Base-by-base conservation (phyloP, 2,329 filamentous ascomycete species). In the Fusarium sororula region DNA sequence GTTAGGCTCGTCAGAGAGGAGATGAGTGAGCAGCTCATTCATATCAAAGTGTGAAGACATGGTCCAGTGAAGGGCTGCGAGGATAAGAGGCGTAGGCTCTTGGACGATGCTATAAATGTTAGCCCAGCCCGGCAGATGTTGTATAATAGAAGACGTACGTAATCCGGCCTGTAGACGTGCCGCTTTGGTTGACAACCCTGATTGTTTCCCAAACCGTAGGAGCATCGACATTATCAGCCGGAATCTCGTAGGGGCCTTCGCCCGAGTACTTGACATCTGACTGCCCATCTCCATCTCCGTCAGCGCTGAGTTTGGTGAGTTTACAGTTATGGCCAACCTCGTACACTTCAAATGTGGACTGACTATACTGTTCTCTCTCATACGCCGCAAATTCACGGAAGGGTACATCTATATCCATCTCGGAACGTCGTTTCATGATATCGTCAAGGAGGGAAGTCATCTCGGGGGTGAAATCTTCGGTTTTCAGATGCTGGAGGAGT, bases 21-120 rank as follows among this genome's bases (percentile, higher is more conserved):
- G 82, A 69, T 89, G 84, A 22, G 81, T 79, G 65, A 89, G 88
- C 3, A 92, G 82, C 69, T 91, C 89, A 54, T 90, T 86, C 87
- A 91, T 89, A 75, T 92, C 89, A 72, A 91, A 91, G 65, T 87
- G 82, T 18, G 85, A 78, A 35, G 85, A 83, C 83, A 91, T 86
- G 6, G 89, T 89, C 63, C 90, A 81, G 76, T 91, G 90, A 5
- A 90, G 81, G 1, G 88, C 88, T 5, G 87, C 89, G 58, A 91
- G 88, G 41, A 90, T 85, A 12, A 91, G 84, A 0, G 90, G 88
- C 5, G 88, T 87, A 3, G 89, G 90, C 72, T 92, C 90, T 71
- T 90, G 85, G 32, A 91, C 83, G 68, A 91, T 88, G 0, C 88
- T 88, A 15, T 15, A 38, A 24, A 24, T 38, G 61, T 76, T 47